Evolutionary conservation across 2,329 filamentous ascomycete species (phyloP).

Genomic region (Biscogniauxia marginata): DNA sequence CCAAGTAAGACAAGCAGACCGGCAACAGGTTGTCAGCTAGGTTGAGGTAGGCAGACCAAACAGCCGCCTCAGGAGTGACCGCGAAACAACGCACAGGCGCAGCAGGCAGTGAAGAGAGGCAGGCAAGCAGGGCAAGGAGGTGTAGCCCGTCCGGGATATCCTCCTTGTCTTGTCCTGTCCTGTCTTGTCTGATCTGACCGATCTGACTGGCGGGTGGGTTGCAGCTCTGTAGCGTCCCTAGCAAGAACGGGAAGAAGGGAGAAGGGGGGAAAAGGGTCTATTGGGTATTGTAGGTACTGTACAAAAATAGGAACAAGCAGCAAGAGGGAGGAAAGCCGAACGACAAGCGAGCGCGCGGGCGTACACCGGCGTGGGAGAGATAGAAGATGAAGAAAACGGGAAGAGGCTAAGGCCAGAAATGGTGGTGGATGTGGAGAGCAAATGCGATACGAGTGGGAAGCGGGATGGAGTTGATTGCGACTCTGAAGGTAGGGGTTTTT

Average conservation of each 20-base stretch:
- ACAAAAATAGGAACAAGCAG: constrained; percentile 7
- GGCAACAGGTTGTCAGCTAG: constrained; percentile 17
- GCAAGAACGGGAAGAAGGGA: background rate
- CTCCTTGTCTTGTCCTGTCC: background rate
- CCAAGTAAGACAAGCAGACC: constrained; percentile 28
- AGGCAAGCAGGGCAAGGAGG: constrained; percentile 26
- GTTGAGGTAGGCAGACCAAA: constrained; percentile 18
- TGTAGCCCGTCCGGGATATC: constrained; percentile 3
- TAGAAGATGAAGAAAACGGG: constrained; percentile 11
- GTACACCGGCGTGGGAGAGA: background rate
- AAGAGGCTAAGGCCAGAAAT: constrained; percentile 15
- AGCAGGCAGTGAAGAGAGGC: background rate
- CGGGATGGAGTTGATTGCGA: constrained; percentile 22
- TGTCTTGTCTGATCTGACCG: background rate
- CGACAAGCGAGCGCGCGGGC: constrained; percentile 13
- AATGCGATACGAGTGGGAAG: constrained; percentile 10
- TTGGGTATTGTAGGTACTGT: constrained; percentile 9
- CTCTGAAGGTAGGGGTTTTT: too few species aligned
- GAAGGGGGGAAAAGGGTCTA: background rate
- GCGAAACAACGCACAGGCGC: constrained; percentile 26
- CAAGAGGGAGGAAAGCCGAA: too few species aligned
- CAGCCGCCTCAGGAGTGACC: constrained; percentile 30
- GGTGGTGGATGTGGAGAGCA: constrained; percentile 11
- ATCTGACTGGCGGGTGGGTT: background rate
- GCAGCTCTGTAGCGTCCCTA: background rate